Evolutionary conservation across 2,329 filamentous ascomycete genomes (phyloP).

Genomic region (Botrytis squamosa): DNA sequence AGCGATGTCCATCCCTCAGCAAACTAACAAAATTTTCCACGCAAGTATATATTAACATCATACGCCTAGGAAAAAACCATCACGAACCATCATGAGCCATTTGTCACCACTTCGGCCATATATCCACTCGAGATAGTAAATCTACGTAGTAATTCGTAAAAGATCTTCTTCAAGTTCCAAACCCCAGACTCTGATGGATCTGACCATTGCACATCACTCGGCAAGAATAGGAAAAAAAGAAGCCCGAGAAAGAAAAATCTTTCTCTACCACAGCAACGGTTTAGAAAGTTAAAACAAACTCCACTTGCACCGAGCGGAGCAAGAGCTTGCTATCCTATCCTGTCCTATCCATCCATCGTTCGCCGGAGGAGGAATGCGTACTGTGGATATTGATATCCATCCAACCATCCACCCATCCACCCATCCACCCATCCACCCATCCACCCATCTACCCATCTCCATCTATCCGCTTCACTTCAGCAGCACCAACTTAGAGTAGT

Average conservation of each 20-base stretch:
- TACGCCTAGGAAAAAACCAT: not conserved
- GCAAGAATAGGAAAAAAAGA: not conserved
- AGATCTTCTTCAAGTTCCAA: slow-evolving; percentile 6
- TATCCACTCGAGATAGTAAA: not conserved
- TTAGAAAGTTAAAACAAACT: not conserved
- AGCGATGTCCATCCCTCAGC: not conserved
- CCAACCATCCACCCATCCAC: not conserved
- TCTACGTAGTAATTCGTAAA: not conserved
- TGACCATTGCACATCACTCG: not conserved
- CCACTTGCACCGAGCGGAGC: slow-evolving; percentile 8
- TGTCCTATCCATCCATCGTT: not conserved
- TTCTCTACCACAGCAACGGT: slow-evolving; percentile 17
- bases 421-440: not conserved
- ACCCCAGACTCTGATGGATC: slow-evolving; percentile 14
- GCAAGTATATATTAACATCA: not conserved
- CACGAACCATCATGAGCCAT: slow-evolving; percentile 7
- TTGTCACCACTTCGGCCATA: slow-evolving; percentile 16
- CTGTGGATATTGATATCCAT: not conserved
- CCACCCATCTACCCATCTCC: not conserved
- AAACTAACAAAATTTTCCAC: not conserved
- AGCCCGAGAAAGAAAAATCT: not conserved
- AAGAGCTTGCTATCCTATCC: not conserved
- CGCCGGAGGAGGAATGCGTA: not conserved
- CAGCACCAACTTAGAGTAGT: not conserved
- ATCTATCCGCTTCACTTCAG: not conserved